These are phyloP conservation scores for Protomyces lactucae-debilis DNA, from an alignment of 1,139 yeast species.

Conservation along the genomic window DNA sequence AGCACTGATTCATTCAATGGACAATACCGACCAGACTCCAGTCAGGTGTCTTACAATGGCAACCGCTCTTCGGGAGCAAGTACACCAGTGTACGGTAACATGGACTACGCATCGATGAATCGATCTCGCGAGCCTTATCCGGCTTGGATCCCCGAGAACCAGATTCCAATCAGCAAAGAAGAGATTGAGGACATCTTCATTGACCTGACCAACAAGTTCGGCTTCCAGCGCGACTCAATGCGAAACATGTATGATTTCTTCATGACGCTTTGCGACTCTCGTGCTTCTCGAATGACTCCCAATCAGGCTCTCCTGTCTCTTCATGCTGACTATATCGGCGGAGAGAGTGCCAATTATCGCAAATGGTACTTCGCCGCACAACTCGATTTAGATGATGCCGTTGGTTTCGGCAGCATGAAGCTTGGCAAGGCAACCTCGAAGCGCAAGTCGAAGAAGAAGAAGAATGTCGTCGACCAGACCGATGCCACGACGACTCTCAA, in stretches of 20 bases:
- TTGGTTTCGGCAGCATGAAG: constrained; percentile 74
- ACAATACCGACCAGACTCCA: constrained; percentile 38
- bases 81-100: constrained; percentile 82
- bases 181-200: constrained; percentile 89
- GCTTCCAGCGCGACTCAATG: constrained; percentile 97
- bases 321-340: constrained; percentile 97
- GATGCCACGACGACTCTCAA: constrained; percentile 47
- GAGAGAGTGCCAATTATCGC: constrained; percentile 82
- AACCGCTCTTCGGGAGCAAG: constrained; percentile 92
- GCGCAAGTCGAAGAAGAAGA: constrained; percentile 45
- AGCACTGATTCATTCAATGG: constrained; percentile 38
- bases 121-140: constrained; percentile 75
- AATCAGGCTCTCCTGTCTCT: constrained; percentile 85
- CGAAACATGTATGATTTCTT: constrained; percentile 95
- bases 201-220: constrained; percentile 84
- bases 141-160: constrained; percentile 92
- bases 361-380: constrained; percentile 97
- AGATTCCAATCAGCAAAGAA: constrained; percentile 75
- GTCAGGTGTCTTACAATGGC: constrained; percentile 56
- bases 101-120: constrained; percentile 59
- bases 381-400: constrained; percentile 73
- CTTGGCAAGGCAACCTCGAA: constrained; percentile 47
- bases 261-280: constrained; percentile 87
- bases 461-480: constrained; percentile 46
- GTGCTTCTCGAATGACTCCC: constrained; percentile 96